Evolutionary conservation across 106 monocot genomes (phyloP), one percentile per base, ranked within the genome.

Genomic region (Dioscorea alata): DNA sequence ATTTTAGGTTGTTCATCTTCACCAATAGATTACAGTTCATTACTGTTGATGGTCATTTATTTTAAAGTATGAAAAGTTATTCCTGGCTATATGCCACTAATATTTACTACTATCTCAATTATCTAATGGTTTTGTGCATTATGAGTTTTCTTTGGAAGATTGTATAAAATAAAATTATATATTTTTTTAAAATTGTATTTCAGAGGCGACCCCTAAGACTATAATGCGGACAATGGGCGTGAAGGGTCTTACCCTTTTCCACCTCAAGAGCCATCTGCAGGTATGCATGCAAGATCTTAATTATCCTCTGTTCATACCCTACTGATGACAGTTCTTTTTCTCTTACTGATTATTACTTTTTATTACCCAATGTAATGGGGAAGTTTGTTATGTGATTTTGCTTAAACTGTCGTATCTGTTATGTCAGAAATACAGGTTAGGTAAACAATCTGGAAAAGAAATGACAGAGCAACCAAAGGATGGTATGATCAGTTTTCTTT

Each of bases 191-290:
- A 28, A 28, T 28, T 28, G 28, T 42, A 5, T 10, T 77, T 63
- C 76, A 97, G 96, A 97, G 83, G 96, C 96, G 25, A 97, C 96
- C 22, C 94, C 90, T 0, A 94, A 91, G 73, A 88, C 90, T 58
- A 91, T 94, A 70, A 83, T 94, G 85, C 80, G 90, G 69, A 88
- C 90, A 63, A 94, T 94, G 94, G 90, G 90, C 59, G 94, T 91
- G 15, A 94, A 94, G 73, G 90, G 90, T 0, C 85, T 94, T 24
- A 94, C 92, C 17, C 89, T 92, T 64, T 97, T 97, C 68, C 96
- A 97, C 64, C 71, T 92, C 20, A 97, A 97, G 82, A 97, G 96
- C 74, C 96, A 92, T 77, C 88, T 97, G 16, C 96, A 97, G 86
- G 96, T 89, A 84, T 13, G 4, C 69, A 6, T 28, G 20, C 35